These are phyloP conservation scores for Aspergillus proliferans DNA, from an alignment of 2,329 filamentous ascomycete genomes.

Conservation along the genomic window DNA sequence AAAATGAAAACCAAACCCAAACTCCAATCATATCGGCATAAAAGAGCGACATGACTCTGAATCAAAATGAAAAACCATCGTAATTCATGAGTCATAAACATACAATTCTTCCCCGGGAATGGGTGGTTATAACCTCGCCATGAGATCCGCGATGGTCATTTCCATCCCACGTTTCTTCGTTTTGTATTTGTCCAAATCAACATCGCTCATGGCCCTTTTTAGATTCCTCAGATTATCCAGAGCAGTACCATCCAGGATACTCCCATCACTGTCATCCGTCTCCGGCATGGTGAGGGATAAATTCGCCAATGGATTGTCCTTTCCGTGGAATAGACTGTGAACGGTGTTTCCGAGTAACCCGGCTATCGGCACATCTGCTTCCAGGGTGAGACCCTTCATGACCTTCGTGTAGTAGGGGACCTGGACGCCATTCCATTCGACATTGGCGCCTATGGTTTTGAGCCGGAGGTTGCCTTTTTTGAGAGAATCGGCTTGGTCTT, in stretches of 20 bases:
- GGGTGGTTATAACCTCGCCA: background rate
- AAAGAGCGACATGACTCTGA: too few relatives aligned
- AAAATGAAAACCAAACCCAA: too few relatives aligned
- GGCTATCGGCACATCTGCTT: conserved; percentile 22
- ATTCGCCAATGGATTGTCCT: conserved; percentile 7
- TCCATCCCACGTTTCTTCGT: background rate
- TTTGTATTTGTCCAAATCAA: background rate
- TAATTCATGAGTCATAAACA: too few relatives aligned
- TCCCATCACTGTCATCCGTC: background rate
- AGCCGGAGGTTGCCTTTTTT: conserved; percentile 22
- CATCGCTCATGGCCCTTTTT: background rate
- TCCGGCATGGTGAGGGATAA: background rate
- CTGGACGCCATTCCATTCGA: conserved; percentile 23
- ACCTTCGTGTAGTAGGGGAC: conserved; percentile 31
- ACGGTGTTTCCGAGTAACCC: conserved; percentile 25
- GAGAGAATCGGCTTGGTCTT: conserved; percentile 18
- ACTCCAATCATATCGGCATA: too few relatives aligned
- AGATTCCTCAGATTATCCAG: background rate
- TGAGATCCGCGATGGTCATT: background rate
- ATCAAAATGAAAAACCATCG: too few relatives aligned
- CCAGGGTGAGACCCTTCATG: conserved; percentile 26
- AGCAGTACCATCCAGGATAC: background rate
- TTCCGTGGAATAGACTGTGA: conserved; percentile 12
- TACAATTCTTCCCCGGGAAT: too few relatives aligned
- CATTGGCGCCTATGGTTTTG: conserved; percentile 20